Evolutionary conservation across 176 grass and related monocot species (phyloP), one percentile per base, ranked within the genome.

Genomic region (Paspalum notatum): DNA sequence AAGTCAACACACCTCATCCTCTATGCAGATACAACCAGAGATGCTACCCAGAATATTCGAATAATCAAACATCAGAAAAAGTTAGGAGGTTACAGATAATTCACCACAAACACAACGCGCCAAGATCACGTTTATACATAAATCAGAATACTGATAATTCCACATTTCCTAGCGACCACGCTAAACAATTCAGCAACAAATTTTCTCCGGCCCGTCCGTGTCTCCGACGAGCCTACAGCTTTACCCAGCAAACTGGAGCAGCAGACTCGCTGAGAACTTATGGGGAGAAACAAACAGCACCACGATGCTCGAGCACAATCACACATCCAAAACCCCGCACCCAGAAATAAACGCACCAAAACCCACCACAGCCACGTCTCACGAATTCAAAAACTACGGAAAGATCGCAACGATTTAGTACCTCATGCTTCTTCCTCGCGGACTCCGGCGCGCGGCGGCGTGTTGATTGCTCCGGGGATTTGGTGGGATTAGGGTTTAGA

Each of bases 361-460:
- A 27, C 26, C 6, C 14, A 76, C 39, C 5, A 5, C 14, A 21
- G 24, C 11, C 11, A 26, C 18, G 44, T 15, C 47, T 15, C 7
- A 56, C 17, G 79, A 67, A 77, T 78, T 47, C 66, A 27, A 68
- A 4, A 77, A 82, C 21, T 66, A 72, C n/a, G 12, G 38, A 14
- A 14, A 24, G 45, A 57, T 78, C 32, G 64, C 63, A 58, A 15
- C 40, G 21, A 57, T 16, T 10, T 40, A 13, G 52, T 68, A 89
- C 77, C 82, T 89, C 87, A 89, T 89, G 77, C 12, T 80, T 64
- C 48, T 55, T 80, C 76, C 45, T 68, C 17, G 51, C 2, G 27
- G 15, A 50, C 69, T 18, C 52, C 18, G 53, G 66, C 1, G 21
- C 27, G 1, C 1, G 38, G 1, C 1, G 38, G 4, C 44, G 8